A percentile compares a stretch with the other conserved stretches of the same genome.
Evolutionary conservation across 2,329 filamentous ascomycete species (phyloP).

Genomic region (Teratosphaeria zuluensis): DNA sequence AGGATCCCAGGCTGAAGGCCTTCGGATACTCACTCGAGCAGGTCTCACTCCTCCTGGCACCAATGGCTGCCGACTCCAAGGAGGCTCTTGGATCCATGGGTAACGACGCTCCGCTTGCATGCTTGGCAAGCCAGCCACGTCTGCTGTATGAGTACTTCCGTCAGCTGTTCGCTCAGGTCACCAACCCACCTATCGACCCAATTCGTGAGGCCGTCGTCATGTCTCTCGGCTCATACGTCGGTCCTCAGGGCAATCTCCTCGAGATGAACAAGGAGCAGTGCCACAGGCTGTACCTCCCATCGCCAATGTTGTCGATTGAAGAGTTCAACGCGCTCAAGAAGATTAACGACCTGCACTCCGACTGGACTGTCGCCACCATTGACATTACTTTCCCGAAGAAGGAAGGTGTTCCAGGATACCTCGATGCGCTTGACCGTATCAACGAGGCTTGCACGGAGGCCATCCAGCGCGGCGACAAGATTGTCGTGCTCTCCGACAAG

Average conservation of each 20-base stretch:
- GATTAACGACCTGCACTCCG: constrained; percentile 59
- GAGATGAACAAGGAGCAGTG: constrained; percentile 91
- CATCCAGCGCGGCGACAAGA: constrained; percentile 71
- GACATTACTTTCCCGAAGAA: constrained; percentile 89
- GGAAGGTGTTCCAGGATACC: constrained; percentile 72
- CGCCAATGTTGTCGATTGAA: constrained; percentile 77
- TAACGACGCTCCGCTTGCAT: constrained; percentile 88
- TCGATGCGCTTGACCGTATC: constrained; percentile 78
- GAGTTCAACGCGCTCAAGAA: constrained; percentile 84
- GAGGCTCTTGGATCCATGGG: constrained; percentile 97
- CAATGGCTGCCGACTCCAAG: constrained; percentile 96
- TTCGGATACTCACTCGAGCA: constrained; percentile 96
- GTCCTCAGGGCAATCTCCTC: constrained; percentile 86
- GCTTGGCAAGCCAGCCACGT: constrained; percentile 79
- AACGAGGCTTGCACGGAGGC: constrained; percentile 76
- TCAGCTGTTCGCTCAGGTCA: constrained; percentile 94
- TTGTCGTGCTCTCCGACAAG: constrained; percentile 83
- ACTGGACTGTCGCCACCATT: constrained; percentile 83
- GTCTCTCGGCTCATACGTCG: constrained; percentile 93
- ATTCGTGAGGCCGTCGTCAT: constrained; percentile 97
- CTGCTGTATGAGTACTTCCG: constrained; percentile 94
- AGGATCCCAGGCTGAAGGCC: constrained; percentile 72
- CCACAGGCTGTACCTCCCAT: constrained; percentile 73
- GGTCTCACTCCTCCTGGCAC: constrained; percentile 79
- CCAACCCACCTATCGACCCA: constrained; percentile 93